phyloP scores from a whole-genome alignment of 345 rosid genomes.

The Citrus inodora region DNA sequence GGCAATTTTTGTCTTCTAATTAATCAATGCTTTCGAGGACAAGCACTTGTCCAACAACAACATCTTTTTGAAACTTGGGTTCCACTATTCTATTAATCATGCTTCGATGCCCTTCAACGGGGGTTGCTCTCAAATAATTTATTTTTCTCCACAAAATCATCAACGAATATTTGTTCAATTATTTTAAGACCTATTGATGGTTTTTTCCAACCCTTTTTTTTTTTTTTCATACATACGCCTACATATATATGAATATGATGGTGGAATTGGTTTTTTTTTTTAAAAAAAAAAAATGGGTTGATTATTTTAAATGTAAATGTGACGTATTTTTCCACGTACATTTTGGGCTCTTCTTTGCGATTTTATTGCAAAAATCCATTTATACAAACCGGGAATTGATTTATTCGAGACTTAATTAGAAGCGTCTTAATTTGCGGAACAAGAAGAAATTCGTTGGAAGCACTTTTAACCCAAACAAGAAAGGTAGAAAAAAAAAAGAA shows the following conservation, averaged over 20 bases:
- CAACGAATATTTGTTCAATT: background rate
- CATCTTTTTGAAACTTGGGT: background rate
- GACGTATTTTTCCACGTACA: background rate
- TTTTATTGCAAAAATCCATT: background rate
- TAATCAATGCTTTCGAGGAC: slow-evolving; percentile 18
- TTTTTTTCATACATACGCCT: no score
- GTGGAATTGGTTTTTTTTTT: no score
- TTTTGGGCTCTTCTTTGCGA: background rate
- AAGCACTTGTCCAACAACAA: background rate
- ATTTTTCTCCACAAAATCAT: background rate
- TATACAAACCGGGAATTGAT: background rate
- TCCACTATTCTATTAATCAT: background rate
- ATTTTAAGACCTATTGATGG: background rate
- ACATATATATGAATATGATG: no score
- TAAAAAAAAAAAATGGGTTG: background rate
- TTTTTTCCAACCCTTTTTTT: no score
- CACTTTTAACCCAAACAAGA: no score
- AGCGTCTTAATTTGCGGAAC: background rate
- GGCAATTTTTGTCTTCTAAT: slow-evolving; percentile 11
- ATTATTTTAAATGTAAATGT: background rate
- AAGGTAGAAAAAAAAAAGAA: no score
- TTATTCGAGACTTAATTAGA: background rate
- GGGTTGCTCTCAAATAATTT: background rate
- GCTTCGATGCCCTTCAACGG: background rate
- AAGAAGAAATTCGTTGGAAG: no score